Evolutionary conservation across 257 asterid genomes (phyloP), one percentile per base, ranked within the genome.

Genomic region (Jacaranda copaia): DNA sequence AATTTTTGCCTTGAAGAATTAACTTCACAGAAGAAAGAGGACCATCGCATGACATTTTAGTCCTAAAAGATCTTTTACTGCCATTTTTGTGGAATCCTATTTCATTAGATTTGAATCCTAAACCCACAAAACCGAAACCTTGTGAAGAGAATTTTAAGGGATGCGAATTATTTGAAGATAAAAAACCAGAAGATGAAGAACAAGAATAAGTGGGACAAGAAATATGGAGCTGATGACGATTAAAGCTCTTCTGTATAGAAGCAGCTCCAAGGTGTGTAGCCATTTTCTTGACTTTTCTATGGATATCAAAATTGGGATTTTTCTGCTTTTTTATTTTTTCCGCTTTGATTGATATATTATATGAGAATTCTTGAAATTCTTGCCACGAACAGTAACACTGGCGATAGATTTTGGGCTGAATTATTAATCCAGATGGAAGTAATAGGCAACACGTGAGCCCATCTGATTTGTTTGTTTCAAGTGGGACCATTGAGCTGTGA

Each of bases 21-120:
- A 90, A 81, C 70, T 90, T 90, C 48, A 88, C 92, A 15, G 96
- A 88, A 32, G 96, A 87, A 40, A 88, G 92, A 56, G 97, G 88
- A 45, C 96, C 97, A 70, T 84, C 89, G 94, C 97, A 91, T 13
- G 92, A 80, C 96, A 91, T 88, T 4, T 77, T 77, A 19, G 80
- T 57, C 81, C 85, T 87, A 49, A 68, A 13, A 0, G 80, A 62
- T 60, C 65, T 80, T 64, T 57, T 32, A 42, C 55, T 51, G 38
- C 80, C 43, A 9, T 56, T 46, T 57, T 65, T 78, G 46, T 48
- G 55, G 12, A 83, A 48, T 63, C 8, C 36, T 46, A 73, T 36
- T 13, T 78, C 87, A 43, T 42, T 65, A 36, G 49, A 63, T 77
- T 81, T 82, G 74, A 85, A 82, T 42, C 72, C 68, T 25, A 85